A percentile compares a stretch with the other conserved stretches of the same genome.
Evolutionary conservation across 257 asterid genomes (phyloP).

Genomic region (Verbena officinalis): DNA sequence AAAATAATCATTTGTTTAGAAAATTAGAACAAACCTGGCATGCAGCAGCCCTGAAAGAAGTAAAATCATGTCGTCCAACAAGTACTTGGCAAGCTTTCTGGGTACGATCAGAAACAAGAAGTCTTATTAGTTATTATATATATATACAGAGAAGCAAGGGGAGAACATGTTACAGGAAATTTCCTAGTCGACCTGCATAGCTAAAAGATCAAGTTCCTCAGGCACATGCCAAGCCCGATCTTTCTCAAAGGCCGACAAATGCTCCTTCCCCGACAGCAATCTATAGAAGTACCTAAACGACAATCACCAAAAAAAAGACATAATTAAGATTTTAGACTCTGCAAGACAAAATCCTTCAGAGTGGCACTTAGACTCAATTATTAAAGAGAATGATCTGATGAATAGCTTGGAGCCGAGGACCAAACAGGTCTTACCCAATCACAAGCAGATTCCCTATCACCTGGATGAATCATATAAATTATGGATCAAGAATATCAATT

Average conservation of each 20-base stretch:
- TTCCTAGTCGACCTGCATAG: slow-evolving; percentile 72
- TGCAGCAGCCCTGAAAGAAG: slow-evolving; percentile 89
- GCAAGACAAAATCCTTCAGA: slow-evolving; percentile 7
- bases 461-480: background rate
- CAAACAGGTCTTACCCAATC: background rate
- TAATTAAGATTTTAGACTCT: slow-evolving; percentile 19
- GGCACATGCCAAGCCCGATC: slow-evolving; percentile 93
- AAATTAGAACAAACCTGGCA: slow-evolving; percentile 70
- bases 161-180: slow-evolving; percentile 1
- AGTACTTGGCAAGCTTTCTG: slow-evolving; percentile 92
- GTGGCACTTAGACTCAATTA: slow-evolving; percentile 18
- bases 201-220: slow-evolving; percentile 64
- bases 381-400: background rate
- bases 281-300: slow-evolving; percentile 78
- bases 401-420: background rate
- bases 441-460: slow-evolving; percentile 6
- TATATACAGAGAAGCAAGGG: background rate
- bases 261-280: slow-evolving; percentile 66
- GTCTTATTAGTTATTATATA: background rate
- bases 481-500: background rate
- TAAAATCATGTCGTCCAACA: slow-evolving; percentile 85
- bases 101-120: slow-evolving; percentile 25
- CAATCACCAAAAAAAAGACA: slow-evolving; percentile 28
- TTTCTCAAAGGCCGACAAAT: slow-evolving; percentile 71
- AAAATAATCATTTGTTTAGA: background rate